Evolutionary conservation across 805 yeast species (phyloP), one percentile per base, ranked within the genome.

Genomic region (Ogataea thermomethanolica): DNA sequence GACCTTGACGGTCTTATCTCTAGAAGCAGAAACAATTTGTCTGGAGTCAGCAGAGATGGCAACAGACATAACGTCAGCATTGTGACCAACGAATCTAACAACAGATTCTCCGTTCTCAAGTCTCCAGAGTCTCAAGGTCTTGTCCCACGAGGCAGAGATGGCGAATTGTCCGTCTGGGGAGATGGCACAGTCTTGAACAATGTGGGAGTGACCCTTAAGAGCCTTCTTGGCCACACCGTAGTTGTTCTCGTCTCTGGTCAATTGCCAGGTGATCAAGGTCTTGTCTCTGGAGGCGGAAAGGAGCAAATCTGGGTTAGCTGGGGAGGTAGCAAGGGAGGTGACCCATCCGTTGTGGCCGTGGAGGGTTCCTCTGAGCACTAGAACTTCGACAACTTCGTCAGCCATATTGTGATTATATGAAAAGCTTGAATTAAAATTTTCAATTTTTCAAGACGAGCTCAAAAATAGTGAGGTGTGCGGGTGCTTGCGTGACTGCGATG

Each of bases 351-450:
- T 80, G 82, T 82, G 88, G 67, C 88, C 96, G 79, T 91, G 97
- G 71, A 93, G 84, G 82, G 98, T 87, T 73, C 98, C 99, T 84
- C 98, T 90, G 73, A 93, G 86, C 74, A 91, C 96, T 79, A 91
- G 81, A 82, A 90, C 95, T 86, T 90, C 97, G 74, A 79, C 83
- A 45, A 53, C 54, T 42, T 54, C 56, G 65, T 78, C 79, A 73
- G 89, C 76, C 90, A 84, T 84, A 60, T 49, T 65, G 37, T 39
- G 40, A 38, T 34, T 43, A 29, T 39, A 41, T 45, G 41, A 37
- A 44, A 24, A 39, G 34, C 35, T 35, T 25, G 23, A 33, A 30
- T 46, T 43, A 46, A 46, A 45, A 45, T 45, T 45, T 45, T 45
- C 42, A 38, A 45, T 35, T 37, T 45, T 45, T 41, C 48, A 41